Evolutionary conservation across 805 yeast species (phyloP), one percentile per base, ranked within the genome.

Genomic region (Danielia oregonensis): DNA sequence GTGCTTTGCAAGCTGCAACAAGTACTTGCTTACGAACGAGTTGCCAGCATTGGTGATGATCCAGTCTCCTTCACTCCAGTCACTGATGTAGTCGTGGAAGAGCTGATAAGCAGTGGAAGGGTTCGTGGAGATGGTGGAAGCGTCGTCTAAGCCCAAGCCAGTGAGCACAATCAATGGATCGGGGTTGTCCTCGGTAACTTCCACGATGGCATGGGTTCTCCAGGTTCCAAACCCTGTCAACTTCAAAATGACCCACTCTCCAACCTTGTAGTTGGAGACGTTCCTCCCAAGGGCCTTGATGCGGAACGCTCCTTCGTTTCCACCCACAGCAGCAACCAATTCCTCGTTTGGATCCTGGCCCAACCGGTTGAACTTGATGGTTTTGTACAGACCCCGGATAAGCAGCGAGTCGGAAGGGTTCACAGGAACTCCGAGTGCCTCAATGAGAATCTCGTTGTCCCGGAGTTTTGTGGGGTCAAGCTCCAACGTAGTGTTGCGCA

Each of bases 331-430:
- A 6, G 78, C 63, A 48, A 66, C 64, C 39, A 61, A 67, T 15
- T 64, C 53, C 4, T 68, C 69, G 39, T 59, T 56, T 18, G 61
- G 46, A 7, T 69, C 70, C 6, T 69, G 54, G 5, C 61, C 70
- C 43, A 66, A 52, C 3, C 60, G 52, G 29, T 40, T 35, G 18
- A 61, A 51, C 5, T 54, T 41, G 0, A 95, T 95, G 8, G 87
- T 74, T 1, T 95, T 95, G 48, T 89, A 89, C 0, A 81, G 86
- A 14, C 96, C 97, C 55, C 80, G 86, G 26, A 81, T 67, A 57
- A 88, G 96, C 52, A 83, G 83, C 54, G 86, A 67, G 55, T 89
- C 97, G 0, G 95, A 83, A 0, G 97, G 97, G 53, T 89, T 89
- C 43, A 89, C 71, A 1, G 97, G 96, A 42, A 84, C 76, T 0